Base-by-base conservation (phyloP, 1,139 yeast species). In the Blastobotrys aristatus region DNA sequence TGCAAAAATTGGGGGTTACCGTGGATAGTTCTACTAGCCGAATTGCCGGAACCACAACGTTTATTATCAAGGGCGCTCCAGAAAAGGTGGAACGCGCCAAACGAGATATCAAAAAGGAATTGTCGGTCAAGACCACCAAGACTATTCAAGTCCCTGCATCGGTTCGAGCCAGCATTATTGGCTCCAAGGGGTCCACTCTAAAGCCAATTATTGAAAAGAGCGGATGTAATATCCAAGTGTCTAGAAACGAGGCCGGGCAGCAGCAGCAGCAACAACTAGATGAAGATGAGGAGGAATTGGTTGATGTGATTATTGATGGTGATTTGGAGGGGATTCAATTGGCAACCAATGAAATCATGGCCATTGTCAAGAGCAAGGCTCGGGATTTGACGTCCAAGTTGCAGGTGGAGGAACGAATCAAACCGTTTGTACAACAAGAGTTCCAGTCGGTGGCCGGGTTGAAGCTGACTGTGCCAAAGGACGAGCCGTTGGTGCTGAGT, bases 11-110 rank as follows among this genome's bases (percentile, higher is more conserved):
- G 52, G 71, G 74, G 46, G 87, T 90, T 47, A 77, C 79, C 52
- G 79, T 90, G 54, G 96, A 90, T 64, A 85, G 95, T 52, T 87
- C 96, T 47, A 75, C 89, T 49, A 84, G 95, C 47, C 76, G 77
- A 56, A 78, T 79, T 56, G 82, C 85, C 49, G 87, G 84, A 61
- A 82, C 80, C 62, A 82, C 96, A 69, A 87, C 95, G 27, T 88
- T 90, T 61, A 76, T 92, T 65, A 79, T 92, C 57, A 78, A 84
- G 57, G 98, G 97, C 60, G 75, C 76, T 54, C 79, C 83, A 21
- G 79, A 73, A 22, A 79, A 79, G 50, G 94, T 89, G 49, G 76
- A 73, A 53, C 70, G 69, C 41, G 97, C 96, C 52, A 83, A 82
- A 67, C 76, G 89, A 53, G 85, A 85, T 57, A 77, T 94, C 49